phyloP scores from a whole-genome alignment of 345 rosid species.

The Cardiospermum halicacabum region DNA sequence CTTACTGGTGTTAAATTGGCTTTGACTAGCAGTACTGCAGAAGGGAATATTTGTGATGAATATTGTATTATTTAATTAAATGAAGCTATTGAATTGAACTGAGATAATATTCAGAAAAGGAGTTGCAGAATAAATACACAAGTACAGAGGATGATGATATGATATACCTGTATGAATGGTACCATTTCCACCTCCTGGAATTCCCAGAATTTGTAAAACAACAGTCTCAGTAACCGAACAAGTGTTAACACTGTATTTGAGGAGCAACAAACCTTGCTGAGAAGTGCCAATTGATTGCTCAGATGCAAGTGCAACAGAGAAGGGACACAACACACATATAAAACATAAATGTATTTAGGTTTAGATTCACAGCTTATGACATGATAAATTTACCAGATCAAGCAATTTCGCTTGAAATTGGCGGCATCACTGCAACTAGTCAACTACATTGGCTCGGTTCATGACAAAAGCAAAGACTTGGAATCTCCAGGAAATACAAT shows the following conservation, averaged over 20 bases:
- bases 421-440: no score
- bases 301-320: no score
- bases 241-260: no score
- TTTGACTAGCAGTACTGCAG: slow-evolving; percentile 47
- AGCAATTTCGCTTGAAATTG: no score
- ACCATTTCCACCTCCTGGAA: slow-evolving; percentile 74
- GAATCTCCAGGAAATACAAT: no score
- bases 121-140: not conserved
- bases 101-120: not conserved
- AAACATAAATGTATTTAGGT: no score
- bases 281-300: slow-evolving; percentile 74
- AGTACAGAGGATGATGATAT: not conserved
- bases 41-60: not conserved
- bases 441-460: no score
- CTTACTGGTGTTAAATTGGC: slow-evolving; percentile 49
- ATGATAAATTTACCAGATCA: no score
- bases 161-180: slow-evolving; percentile 77
- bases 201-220: slow-evolving; percentile 16
- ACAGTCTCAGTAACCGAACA: not conserved
- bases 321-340: no score
- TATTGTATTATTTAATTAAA: not conserved
- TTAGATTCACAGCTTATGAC: no score
- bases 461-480: no score
- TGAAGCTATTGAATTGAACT: not conserved
- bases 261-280: slow-evolving; percentile 43